A percentile compares a stretch with the other conserved stretches of the same genome.
Evolutionary conservation across 441 rosid genomes (phyloP).

Genomic region (Erodium texanum): DNA sequence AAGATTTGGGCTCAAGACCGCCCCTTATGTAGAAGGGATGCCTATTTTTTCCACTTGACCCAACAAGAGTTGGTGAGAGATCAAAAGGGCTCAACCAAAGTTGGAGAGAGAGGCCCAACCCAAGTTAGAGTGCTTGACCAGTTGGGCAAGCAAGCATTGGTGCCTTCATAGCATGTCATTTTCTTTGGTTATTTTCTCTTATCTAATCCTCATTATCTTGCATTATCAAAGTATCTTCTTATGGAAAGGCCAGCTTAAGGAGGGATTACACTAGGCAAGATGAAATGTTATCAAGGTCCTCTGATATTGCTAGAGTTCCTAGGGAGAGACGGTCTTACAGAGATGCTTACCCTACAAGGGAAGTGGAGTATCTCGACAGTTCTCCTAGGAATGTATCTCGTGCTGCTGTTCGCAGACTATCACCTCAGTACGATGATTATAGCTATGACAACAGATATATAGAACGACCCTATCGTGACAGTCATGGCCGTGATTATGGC

Average conservation of each 20-base stretch:
- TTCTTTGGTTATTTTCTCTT: background rate
- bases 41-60: no score
- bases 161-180: background rate
- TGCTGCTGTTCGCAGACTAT: background rate
- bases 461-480: background rate
- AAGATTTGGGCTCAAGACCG: no score
- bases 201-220: background rate
- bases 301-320: background rate
- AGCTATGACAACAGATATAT: background rate
- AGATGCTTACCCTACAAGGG: background rate
- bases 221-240: background rate
- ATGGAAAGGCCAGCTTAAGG: background rate
- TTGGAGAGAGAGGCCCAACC: no score
- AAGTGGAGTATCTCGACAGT: background rate
- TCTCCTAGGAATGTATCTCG: background rate
- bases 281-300: background rate
- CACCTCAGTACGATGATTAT: conserved; percentile 3
- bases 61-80: no score
- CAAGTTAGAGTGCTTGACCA: no score
- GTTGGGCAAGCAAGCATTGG: no score
- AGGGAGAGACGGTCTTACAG: conserved; percentile 3
- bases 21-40: no score
- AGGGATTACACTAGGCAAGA: conserved; percentile 1
- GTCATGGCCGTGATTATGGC: background rate
- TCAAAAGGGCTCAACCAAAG: no score